These are phyloP conservation scores for Zymoseptoria passerinii DNA, from an alignment of 2,329 filamentous ascomycete species.

Conservation along the genomic window DNA sequence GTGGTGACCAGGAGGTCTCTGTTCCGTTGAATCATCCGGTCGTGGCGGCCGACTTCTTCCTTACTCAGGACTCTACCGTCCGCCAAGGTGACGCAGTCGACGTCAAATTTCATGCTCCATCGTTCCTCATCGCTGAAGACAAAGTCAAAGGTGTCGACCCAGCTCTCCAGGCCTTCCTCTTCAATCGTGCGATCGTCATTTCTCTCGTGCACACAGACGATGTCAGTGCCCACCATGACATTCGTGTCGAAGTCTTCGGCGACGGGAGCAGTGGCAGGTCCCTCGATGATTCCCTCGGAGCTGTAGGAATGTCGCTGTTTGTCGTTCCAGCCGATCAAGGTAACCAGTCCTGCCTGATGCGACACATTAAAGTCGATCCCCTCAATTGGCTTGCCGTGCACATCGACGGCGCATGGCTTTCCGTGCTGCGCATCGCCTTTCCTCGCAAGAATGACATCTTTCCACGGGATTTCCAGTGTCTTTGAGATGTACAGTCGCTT, in stretches of 20 bases:
- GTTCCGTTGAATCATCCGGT: slow-evolving; percentile 35
- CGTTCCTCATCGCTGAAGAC: slow-evolving; percentile 59
- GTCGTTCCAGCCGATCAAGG: slow-evolving; percentile 49
- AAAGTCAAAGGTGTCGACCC: slow-evolving; percentile 63
- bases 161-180: slow-evolving; percentile 54
- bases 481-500: slow-evolving; percentile 62
- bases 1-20: slow-evolving; percentile 33
- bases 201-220: slow-evolving; percentile 68
- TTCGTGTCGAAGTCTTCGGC: slow-evolving; percentile 20
- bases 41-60: slow-evolving; percentile 36
- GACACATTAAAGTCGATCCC: slow-evolving; percentile 65
- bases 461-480: slow-evolving; percentile 53
- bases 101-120: slow-evolving; percentile 51
- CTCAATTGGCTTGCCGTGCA: slow-evolving; percentile 32
- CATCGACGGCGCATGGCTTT: slow-evolving; percentile 43
- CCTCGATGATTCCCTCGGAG: slow-evolving; percentile 22
- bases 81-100: slow-evolving; percentile 37
- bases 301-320: slow-evolving; percentile 20
- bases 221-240: slow-evolving; percentile 59
- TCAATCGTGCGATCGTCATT: slow-evolving; percentile 53
- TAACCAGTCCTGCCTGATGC: slow-evolving; percentile 69
- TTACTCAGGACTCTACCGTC: slow-evolving; percentile 36
- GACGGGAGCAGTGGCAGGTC: slow-evolving; percentile 16
- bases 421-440: slow-evolving; percentile 44
- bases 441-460: slow-evolving; percentile 47